Base-by-base conservation (phyloP, 2,329 filamentous ascomycete genomes). In the Plectosphaerella plurivora region DNA sequence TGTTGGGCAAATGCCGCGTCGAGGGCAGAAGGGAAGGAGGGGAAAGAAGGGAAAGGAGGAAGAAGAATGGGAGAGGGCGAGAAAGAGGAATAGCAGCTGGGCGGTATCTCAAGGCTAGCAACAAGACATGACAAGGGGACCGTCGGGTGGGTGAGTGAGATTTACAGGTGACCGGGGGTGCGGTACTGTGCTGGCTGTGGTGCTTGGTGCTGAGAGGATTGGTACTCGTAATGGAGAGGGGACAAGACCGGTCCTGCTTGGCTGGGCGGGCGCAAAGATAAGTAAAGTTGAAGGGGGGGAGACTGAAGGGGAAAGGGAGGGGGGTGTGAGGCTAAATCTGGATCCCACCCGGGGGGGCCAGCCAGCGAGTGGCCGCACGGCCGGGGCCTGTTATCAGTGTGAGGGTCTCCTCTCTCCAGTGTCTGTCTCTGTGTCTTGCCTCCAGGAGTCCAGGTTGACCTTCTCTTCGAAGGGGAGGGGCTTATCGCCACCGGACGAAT, bases 131-230 rank as follows among this genome's bases (percentile, higher is more conserved):
- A 47, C 37, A 35, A 50, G 51, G 41, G 49, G 42, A 37, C 44
- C 51, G 45, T 47, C 51, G 47, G 51, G 51, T 52, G 51, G 22
- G 22, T 47, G 51, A 42, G 47, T 28, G 42, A 44, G 49, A 54
- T 41, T 51, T 50, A 48, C 51, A 51, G 51, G 51, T 49, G 55
- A 53, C 55, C 53, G 28, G 55, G 50, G 53, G 50, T 37, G 50
- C 24, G 49, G 51, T 49, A 52, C 24, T 35, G 47, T 37, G 52
- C 42, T 9, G 8, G 28, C 28, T 33, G 28, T 10, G 5, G 25
- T 28, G 25, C 25, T 28, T 28, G 28, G 28, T 33, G 28, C 28
- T 33, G 28, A 33, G 28, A 33, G 28, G 28, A 33, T 33, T 22
- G 11, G 28, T 33, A 33, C 28, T 33, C 28, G 28, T 33, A 33